Percentiles rank a stretch among this genome's conserved stretches.
Conservation (phyloP, 2,329 filamentous ascomycete species). For the Calonectria ilicicola region DNA sequence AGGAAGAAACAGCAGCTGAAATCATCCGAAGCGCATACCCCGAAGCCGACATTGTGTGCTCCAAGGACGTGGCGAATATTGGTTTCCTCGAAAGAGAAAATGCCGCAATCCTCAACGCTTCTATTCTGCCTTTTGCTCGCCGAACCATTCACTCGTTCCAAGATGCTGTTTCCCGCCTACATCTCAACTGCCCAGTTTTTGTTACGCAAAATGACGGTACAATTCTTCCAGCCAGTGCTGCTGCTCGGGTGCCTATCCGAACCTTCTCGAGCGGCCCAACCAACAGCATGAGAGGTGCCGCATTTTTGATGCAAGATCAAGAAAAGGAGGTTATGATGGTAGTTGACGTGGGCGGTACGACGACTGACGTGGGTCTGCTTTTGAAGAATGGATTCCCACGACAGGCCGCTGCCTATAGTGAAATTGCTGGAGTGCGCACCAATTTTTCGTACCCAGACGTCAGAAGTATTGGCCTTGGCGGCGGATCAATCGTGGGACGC, state of each 20-base stretch:
- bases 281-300: conserved; percentile 70
- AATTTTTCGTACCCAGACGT: conserved; percentile 26
- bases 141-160: conserved; percentile 67
- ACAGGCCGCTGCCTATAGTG: conserved; percentile 13
- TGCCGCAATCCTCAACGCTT: conserved; percentile 71
- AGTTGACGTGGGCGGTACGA: conserved; percentile 74
- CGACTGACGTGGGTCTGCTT: conserved; percentile 70
- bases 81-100: conserved; percentile 72
- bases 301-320: conserved; percentile 45
- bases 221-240: conserved; percentile 62
- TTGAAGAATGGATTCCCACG: conserved; percentile 43
- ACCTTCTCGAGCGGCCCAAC: conserved; percentile 72
- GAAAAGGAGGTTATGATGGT: conserved; percentile 58
- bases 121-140: conserved; percentile 67
- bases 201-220: conserved; percentile 74
- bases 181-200: conserved; percentile 64
- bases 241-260: conserved; percentile 66
- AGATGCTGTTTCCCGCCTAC: conserved; percentile 59
- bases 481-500: conserved; percentile 18
- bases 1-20: neutral
- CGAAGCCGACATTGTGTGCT: conserved; percentile 4
- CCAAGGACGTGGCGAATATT: conserved; percentile 46
- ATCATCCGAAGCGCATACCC: neutral
- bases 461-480: conserved; percentile 26
- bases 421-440: conserved; percentile 12